Evolutionary conservation across 139 green algal species (phyloP), one percentile per base, ranked within the genome.

Genomic region (Volvox africanus): DNA sequence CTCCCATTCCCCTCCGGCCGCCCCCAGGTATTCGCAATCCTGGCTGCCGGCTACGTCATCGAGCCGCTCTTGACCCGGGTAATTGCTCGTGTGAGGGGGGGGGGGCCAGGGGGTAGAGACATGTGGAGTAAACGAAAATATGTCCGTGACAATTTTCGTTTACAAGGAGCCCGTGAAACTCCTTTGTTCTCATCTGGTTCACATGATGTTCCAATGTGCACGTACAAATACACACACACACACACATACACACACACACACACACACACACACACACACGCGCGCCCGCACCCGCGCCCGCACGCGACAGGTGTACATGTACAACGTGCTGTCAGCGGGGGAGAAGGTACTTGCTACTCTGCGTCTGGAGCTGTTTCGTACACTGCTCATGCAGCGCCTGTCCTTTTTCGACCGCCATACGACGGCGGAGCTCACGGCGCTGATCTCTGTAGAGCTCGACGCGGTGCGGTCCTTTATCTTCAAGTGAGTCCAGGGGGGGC

Each of bases 401-500:
- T 77, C 75, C 28, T 96, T 95, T 83, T 97, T 95, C 92, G 95
- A 97, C 89, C 89, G 82, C 26, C 93, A 95, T 92, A 93, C 89
- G 44, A 90, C 96, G 26, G 91, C 94, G 5, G 94, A 97, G 91
- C 93, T 99, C 35, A 97, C 97, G 28, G 93, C 88, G 65, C 90
- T 98, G 16, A 94, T 99, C 2, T 95, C 93, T 32, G 93, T 95
- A 26, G 97, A 99, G 93, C 95, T 99, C 44, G 97, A 98, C 84
- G 95, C 95, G 0, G 89, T 99, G 24, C 96, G 97, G 55, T 91
- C 75, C 35, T 97, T 98, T 88, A 91, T 99, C 0, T 98, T 99
- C 93, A 95, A 94, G 95, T 95, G 80, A 73, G 92, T 73, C 24
- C 9, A 20, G 30, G 82, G 81, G 32, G 35, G 30, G 3, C 33